These are phyloP conservation scores for Kodamaea neixiangensis DNA, from an alignment of 805 yeast species.

Conservation along the genomic window DNA sequence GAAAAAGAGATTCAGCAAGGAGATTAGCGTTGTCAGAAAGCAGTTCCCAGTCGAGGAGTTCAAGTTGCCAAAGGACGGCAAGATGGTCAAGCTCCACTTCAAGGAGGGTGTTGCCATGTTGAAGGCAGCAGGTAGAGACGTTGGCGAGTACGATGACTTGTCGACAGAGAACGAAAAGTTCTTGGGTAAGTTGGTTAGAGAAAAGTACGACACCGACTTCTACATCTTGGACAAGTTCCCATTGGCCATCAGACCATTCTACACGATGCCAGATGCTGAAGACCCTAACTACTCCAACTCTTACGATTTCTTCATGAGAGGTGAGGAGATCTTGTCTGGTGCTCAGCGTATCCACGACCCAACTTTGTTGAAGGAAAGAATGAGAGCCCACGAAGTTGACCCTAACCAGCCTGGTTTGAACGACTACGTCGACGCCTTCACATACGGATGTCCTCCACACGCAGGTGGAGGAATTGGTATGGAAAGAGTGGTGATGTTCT, in stretches of 20 bases:
- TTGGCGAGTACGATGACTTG: conserved; percentile 87
- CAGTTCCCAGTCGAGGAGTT: conserved; percentile 98
- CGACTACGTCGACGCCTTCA: conserved; percentile 91
- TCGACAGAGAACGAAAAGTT: conserved; percentile 93
- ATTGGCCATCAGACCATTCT: conserved; percentile 93
- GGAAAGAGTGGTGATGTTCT: conserved; percentile 98
- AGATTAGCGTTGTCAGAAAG: conserved; percentile 85
- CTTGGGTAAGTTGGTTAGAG: conserved; percentile 88
- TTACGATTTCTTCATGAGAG: conserved; percentile 99
- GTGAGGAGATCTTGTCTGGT: conserved; percentile 98
- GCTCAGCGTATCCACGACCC: conserved; percentile 99
- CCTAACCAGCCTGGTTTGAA: conserved; percentile 78
- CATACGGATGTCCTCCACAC: conserved; percentile 96
- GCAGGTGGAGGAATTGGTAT: conserved; percentile 99
- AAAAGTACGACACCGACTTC: conserved; percentile 95
- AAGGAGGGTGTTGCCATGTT: conserved; percentile 89
- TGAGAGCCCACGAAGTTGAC: conserved; percentile 80
- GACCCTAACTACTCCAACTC: conserved; percentile 95
- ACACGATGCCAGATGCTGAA: conserved; percentile 97
- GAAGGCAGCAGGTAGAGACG: conserved; percentile 81
- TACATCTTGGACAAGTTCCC: conserved; percentile 99
- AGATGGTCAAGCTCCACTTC: conserved; percentile 87
- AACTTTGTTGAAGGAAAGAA: conserved; percentile 75
- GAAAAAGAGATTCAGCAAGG: conserved; percentile 74
- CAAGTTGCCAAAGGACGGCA: conserved; percentile 88